Percentiles rank a stretch among this genome's conserved stretches.
Evolutionary conservation across 2,329 filamentous ascomycete species (phyloP).

Genomic region (Pseudogymnoascus sp.): DNA sequence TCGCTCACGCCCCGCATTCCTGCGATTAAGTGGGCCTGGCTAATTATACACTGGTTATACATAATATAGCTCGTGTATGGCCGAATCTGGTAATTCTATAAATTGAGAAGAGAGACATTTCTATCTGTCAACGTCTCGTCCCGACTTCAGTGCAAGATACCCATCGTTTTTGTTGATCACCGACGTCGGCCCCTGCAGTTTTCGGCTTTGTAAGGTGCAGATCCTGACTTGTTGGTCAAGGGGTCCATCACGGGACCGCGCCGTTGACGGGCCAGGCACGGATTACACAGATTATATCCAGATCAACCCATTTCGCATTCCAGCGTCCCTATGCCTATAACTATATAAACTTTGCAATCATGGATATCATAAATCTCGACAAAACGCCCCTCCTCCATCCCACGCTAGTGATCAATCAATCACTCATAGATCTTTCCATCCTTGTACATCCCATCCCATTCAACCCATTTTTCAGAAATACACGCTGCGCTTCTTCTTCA

Average conservation of each 20-base stretch:
- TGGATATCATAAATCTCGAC: slow-evolving; percentile 6
- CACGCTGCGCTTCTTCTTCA: slow-evolving; percentile 10
- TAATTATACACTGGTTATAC: not conserved
- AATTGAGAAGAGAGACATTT: slow-evolving; percentile 2
- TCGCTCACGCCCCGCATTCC: not conserved
- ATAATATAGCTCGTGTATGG: not conserved
- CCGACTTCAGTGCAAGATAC: not conserved
- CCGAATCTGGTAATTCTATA: not conserved
- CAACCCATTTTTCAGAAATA: not conserved
- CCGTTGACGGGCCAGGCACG: slow-evolving; percentile 3
- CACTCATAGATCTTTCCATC: not conserved
- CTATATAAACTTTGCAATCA: not conserved
- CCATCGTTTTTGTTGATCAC: not conserved
- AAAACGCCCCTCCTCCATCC: not conserved
- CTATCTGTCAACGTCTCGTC: not conserved
- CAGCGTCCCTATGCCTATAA: not conserved
- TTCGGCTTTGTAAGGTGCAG: not conserved
- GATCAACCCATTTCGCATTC: not conserved
- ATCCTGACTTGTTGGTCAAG: not conserved
- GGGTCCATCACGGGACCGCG: not conserved
- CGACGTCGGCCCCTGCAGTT: not conserved
- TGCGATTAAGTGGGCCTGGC: not conserved
- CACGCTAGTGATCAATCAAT: not conserved
- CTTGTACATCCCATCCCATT: not conserved
- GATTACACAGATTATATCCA: not conserved